These are phyloP conservation scores for Cicer bijugum DNA, from an alignment of 306 rosid genomes.

Conservation along the genomic window DNA sequence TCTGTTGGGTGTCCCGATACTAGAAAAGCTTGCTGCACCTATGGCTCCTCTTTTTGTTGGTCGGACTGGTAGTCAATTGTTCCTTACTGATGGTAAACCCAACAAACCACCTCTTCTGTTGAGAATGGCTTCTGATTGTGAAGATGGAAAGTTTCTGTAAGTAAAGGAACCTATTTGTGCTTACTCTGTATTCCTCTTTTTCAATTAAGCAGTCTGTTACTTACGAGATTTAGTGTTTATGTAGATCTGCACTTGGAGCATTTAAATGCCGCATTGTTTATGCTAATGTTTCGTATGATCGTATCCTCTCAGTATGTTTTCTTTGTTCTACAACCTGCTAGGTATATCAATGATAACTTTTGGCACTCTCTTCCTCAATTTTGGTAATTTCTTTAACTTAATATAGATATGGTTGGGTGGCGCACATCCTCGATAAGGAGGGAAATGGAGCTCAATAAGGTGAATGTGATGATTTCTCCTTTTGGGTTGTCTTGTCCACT, in stretches of 20 bases:
- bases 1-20: slow-evolving; percentile 77
- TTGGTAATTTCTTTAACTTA: slow-evolving; percentile 53
- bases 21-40: slow-evolving; percentile 85
- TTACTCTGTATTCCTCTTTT: background rate
- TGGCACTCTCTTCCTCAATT: slow-evolving; percentile 30
- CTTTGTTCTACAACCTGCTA: slow-evolving; percentile 20
- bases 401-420: slow-evolving; percentile 98
- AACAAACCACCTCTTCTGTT: slow-evolving; percentile 86
- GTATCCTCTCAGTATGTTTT: slow-evolving; percentile 63
- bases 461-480: slow-evolving; percentile 50
- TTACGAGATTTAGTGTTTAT: slow-evolving; percentile 47
- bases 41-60: slow-evolving; percentile 86
- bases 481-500: slow-evolving; percentile 33
- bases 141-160: slow-evolving; percentile 83
- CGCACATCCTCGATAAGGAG: slow-evolving; percentile 97
- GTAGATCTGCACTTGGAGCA: slow-evolving; percentile 88
- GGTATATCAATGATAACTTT: slow-evolving; percentile 36
- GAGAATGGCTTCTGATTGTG: slow-evolving; percentile 90
- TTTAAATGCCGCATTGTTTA: slow-evolving; percentile 75
- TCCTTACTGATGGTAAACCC: slow-evolving; percentile 90
- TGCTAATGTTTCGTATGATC: slow-evolving; percentile 95
- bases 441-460: slow-evolving; percentile 79
- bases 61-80: slow-evolving; percentile 90
- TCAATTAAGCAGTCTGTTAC: slow-evolving; percentile 29
- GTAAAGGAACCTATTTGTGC: slow-evolving; percentile 44